Evolutionary conservation across 495 filamentous ascomycete genomes (phyloP).

Genomic region (Penicillium simplicissimum): DNA sequence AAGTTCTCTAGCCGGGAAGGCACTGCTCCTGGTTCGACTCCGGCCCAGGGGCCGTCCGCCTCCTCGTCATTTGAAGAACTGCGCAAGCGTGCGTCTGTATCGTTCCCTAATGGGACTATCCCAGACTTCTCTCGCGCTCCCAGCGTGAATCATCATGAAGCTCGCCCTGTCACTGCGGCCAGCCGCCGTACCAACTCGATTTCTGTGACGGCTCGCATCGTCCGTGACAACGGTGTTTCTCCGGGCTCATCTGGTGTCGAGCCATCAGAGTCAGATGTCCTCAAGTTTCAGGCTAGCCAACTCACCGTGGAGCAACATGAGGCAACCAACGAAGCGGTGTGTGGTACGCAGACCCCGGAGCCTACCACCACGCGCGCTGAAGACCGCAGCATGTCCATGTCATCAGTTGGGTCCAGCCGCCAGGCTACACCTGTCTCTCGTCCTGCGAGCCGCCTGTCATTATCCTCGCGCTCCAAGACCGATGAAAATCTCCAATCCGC

Average conservation of each 20-base stretch:
- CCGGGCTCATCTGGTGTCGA: conserved; percentile 37
- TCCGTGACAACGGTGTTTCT: conserved; percentile 55
- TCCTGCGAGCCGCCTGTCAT: conserved; percentile 40
- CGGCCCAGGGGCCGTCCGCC: conserved; percentile 27
- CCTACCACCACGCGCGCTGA: conserved; percentile 19
- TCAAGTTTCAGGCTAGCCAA: conserved; percentile 70
- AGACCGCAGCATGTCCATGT: conserved; percentile 39
- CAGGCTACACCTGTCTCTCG: conserved; percentile 28
- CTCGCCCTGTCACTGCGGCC: conserved; percentile 29
- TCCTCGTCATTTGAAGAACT: conserved; percentile 45
- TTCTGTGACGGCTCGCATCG: conserved; percentile 77
- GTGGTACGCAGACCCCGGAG: conserved; percentile 17
- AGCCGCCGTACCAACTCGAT: conserved; percentile 57
- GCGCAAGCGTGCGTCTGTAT: conserved; percentile 46
- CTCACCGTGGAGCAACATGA: conserved; percentile 73
- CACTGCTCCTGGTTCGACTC: conserved; percentile 27
- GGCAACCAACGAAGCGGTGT: conserved; percentile 35
- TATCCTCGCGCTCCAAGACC: conserved; percentile 40
- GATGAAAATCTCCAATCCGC: conserved; percentile 38
- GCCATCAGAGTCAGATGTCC: conserved; percentile 47
- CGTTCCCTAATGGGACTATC: conserved; percentile 27
- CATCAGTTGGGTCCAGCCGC: conserved; percentile 35
- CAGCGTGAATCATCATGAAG: conserved; percentile 34
- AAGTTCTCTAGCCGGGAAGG: conserved; percentile 61
- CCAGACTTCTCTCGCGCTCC: conserved; percentile 33